phyloP scores from a whole-genome alignment of 495 filamentous ascomycete genomes.

The Trichocladium antarcticum region DNA sequence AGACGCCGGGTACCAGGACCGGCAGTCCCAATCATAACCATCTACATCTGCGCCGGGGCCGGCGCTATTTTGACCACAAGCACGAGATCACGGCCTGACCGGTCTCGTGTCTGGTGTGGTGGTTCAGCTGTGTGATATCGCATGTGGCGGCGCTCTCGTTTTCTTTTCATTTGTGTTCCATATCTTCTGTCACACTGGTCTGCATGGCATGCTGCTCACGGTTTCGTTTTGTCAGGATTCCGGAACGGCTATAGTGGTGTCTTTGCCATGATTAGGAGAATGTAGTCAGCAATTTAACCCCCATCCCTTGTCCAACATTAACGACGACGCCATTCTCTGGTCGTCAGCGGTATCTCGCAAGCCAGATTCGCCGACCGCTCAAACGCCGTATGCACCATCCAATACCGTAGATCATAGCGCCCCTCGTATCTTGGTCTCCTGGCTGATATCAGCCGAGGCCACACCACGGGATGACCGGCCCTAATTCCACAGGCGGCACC shows the following conservation, averaged over 20 bases:
- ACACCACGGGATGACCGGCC: no score
- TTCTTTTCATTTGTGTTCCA: neutral
- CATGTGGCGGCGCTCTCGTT: neutral
- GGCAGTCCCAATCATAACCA: slow-evolving; percentile 2
- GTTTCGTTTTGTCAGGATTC: no score
- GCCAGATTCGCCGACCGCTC: no score
- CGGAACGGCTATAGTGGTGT: no score
- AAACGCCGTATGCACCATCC: no score
- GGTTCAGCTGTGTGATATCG: neutral
- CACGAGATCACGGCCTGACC: slow-evolving; percentile 15
- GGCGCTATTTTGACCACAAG: slow-evolving; percentile 8
- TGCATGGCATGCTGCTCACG: neutral
- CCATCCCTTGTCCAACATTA: no score
- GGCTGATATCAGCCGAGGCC: no score
- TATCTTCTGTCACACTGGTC: neutral
- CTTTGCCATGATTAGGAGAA: no score
- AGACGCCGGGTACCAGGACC: neutral
- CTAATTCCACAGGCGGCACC: no score
- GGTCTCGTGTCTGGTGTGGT: neutral
- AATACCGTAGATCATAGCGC: neutral
- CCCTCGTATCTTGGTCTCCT: neutral
- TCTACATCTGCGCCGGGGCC: slow-evolving; percentile 13
- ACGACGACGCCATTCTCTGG: no score
- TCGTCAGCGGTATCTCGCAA: no score
- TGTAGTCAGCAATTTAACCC: no score